Percentiles rank a stretch among this genome's conserved stretches.
These are phyloP conservation scores for Mallotus japonicus DNA, from an alignment of 441 rosid species.

Conservation along the genomic window DNA sequence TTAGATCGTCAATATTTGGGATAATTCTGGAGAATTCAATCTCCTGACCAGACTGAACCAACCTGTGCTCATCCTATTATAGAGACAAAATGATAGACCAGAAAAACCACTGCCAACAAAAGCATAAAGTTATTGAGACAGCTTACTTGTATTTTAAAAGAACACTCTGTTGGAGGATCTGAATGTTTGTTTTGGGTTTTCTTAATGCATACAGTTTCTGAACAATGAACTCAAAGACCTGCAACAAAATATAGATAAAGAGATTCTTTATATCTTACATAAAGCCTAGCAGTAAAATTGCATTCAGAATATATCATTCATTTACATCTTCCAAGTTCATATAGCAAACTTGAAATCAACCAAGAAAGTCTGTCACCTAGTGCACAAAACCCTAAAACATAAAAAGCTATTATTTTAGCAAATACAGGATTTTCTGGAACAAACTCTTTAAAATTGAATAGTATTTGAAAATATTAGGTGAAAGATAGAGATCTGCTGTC, in stretches of 20 bases:
- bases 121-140: conserved; percentile 12
- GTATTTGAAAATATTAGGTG: background rate
- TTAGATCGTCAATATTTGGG: too few species aligned
- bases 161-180: conserved; percentile 98
- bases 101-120: background rate
- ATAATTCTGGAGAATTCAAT: too few species aligned
- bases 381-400: background rate
- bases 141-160: conserved; percentile 94
- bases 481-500: background rate
- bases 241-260: background rate
- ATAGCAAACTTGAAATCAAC: background rate
- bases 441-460: background rate
- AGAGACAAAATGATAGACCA: background rate
- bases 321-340: background rate
- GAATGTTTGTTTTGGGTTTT: conserved; percentile 99
- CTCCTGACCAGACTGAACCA: too few species aligned
- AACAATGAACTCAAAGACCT: conserved; percentile 98
- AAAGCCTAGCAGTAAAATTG: background rate
- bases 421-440: background rate
- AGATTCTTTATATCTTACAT: background rate
- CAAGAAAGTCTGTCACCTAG: background rate
- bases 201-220: conserved; percentile 97
- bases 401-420: background rate
- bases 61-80: background rate
- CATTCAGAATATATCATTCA: background rate